These are phyloP conservation scores for Phialophora tarda DNA, from an alignment of 2,329 filamentous ascomycete genomes.

Conservation along the genomic window DNA sequence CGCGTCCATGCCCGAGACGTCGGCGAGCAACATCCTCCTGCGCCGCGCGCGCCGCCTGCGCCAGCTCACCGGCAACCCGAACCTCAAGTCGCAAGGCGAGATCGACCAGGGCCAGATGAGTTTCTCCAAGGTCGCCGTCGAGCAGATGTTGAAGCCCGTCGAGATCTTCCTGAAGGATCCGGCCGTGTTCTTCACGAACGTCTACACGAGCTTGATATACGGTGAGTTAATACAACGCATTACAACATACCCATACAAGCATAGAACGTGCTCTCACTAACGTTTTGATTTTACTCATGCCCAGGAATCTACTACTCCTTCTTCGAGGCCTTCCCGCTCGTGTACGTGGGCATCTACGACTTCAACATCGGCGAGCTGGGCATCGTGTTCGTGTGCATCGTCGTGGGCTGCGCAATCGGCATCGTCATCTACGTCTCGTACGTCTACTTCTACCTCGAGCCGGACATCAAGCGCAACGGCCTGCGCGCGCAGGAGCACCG, in stretches of 20 bases:
- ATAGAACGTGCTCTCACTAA: background rate
- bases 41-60: constrained; percentile 67
- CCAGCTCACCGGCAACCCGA: constrained; percentile 61
- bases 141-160: constrained; percentile 65
- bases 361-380: constrained; percentile 65
- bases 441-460: constrained; percentile 58
- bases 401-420: constrained; percentile 63
- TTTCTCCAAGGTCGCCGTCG: constrained; percentile 53
- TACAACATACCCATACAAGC: too few species aligned
- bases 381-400: constrained; percentile 65
- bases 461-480: constrained; percentile 56
- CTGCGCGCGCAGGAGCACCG: constrained; percentile 61
- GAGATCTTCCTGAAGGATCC: constrained; percentile 67
- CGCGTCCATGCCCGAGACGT: constrained; percentile 69
- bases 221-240: too few species aligned
- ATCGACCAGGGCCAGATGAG: constrained; percentile 65
- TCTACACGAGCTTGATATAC: constrained; percentile 66
- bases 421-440: constrained; percentile 58
- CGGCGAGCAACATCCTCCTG: constrained; percentile 63
- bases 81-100: constrained; percentile 67
- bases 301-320: constrained; percentile 53
- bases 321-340: constrained; percentile 71
- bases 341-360: constrained; percentile 64
- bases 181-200: constrained; percentile 64
- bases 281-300: background rate